Percentiles rank a stretch among this genome's conserved stretches.
phyloP scores from a whole-genome alignment of 179 eudicot species.

The Spinacia oleracea region DNA sequence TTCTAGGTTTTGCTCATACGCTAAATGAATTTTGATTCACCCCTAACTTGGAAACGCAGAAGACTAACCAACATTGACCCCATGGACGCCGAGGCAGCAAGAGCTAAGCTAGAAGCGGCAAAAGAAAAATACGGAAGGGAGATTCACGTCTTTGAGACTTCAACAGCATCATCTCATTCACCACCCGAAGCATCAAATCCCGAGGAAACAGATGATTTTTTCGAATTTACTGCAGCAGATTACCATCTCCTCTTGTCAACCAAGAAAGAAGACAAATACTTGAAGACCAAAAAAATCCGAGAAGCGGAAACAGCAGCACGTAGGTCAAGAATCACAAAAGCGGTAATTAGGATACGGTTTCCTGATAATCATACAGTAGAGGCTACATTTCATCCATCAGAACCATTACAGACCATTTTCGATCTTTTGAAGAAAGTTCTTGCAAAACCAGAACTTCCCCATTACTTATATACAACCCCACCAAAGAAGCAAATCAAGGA shows the following conservation, averaged over 20 bases:
- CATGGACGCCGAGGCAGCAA: slow-evolving; percentile 54
- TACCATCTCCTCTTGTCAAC: slow-evolving; percentile 53
- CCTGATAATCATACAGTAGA: slow-evolving; percentile 78
- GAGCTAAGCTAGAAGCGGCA: slow-evolving; percentile 65
- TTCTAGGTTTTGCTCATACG: slow-evolving; percentile 33
- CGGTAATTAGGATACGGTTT: slow-evolving; percentile 75
- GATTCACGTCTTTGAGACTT: slow-evolving; percentile 67
- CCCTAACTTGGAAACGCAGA: slow-evolving; percentile 49
- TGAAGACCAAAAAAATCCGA: slow-evolving; percentile 78
- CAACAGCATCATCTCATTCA: slow-evolving; percentile 45
- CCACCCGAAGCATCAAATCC: slow-evolving; percentile 33
- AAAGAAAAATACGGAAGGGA: slow-evolving; percentile 73
- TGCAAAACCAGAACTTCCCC: slow-evolving; percentile 68
- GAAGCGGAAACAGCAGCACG: slow-evolving; percentile 89
- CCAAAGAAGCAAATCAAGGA: slow-evolving; percentile 82
- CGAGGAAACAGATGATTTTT: slow-evolving; percentile 78
- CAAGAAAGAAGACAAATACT: slow-evolving; percentile 72
- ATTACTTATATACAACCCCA: slow-evolving; percentile 82
- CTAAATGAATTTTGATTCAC: slow-evolving; percentile 57
- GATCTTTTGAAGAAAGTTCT: slow-evolving; percentile 69
- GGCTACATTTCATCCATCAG: slow-evolving; percentile 85
- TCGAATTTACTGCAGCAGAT: slow-evolving; percentile 80
- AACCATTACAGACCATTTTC: slow-evolving; percentile 58
- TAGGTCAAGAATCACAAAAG: slow-evolving; percentile 64
- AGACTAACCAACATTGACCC: slow-evolving; percentile 41